phyloP scores from a whole-genome alignment of 179 eudicot species.

The Carnegiea gigantea region DNA sequence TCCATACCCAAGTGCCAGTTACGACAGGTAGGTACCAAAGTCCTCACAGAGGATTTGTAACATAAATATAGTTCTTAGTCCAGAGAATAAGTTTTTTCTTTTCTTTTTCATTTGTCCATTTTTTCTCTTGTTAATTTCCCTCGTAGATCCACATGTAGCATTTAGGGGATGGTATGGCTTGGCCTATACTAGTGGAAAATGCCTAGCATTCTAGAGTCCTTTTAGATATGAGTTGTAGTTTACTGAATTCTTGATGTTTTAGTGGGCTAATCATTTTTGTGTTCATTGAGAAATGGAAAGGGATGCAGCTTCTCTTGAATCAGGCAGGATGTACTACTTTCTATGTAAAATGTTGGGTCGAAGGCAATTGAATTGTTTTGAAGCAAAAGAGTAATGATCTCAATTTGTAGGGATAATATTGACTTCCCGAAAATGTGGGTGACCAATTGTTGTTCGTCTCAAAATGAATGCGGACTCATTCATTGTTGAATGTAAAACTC shows the following conservation, averaged over 20 bases:
- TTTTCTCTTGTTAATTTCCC: conserved; percentile 16
- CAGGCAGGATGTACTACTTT: neutral
- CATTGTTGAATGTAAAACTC: no score
- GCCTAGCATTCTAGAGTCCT: conserved; percentile 24
- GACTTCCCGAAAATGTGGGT: no score
- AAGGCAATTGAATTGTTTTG: neutral
- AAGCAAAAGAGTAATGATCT: neutral
- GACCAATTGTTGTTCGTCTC: no score
- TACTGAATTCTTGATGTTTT: conserved; percentile 21
- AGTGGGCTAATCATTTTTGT: conserved; percentile 30
- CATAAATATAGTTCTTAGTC: conserved; percentile 63
- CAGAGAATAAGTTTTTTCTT: conserved; percentile 42
- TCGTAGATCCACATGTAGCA: conserved; percentile 29
- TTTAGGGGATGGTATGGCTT: conserved; percentile 27
- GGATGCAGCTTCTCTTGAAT: conserved; percentile 15
- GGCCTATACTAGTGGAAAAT: conserved; percentile 23
- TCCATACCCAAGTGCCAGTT: conserved; percentile 40
- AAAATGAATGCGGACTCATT: no score
- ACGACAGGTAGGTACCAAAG: conserved; percentile 48
- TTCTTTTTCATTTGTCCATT: neutral
- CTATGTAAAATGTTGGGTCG: neutral
- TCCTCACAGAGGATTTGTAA: conserved; percentile 66
- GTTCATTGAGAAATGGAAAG: conserved; percentile 23
- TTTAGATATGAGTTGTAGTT: conserved; percentile 24
- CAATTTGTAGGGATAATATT: no score